Percentiles rank a stretch among this genome's conserved stretches.
These are phyloP conservation scores for Clarireedia homoeocarpa DNA, from an alignment of 2,329 filamentous ascomycete genomes.

Conservation along the genomic window DNA sequence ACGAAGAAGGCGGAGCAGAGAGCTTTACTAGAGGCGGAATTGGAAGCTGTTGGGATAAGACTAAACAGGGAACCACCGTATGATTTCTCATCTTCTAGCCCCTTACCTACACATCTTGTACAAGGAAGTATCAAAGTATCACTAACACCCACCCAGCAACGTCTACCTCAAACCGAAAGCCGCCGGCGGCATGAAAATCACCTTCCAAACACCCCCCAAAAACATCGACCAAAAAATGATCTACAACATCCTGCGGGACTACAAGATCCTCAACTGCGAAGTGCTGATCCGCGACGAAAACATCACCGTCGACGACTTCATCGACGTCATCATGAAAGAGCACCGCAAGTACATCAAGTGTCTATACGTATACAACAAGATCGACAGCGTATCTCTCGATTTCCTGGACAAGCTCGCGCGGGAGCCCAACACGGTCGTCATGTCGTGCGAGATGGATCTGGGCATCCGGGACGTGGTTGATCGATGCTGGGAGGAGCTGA, in stretches of 20 bases:
- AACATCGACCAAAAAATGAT: slow-evolving; percentile 95
- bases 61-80: slow-evolving; percentile 87
- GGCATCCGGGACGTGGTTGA: slow-evolving; percentile 92
- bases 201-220: slow-evolving; percentile 84
- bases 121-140: no score
- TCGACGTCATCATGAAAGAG: slow-evolving; percentile 99
- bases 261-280: slow-evolving; percentile 97
- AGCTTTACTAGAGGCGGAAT: slow-evolving; percentile 77
- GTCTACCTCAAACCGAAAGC: slow-evolving; percentile 97
- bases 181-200: slow-evolving; percentile 97
- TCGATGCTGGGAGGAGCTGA: slow-evolving; percentile 87
- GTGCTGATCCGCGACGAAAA: slow-evolving; percentile 92
- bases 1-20: slow-evolving; percentile 95
- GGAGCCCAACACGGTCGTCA: slow-evolving; percentile 90
- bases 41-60: slow-evolving; percentile 91
- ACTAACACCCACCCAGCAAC: slow-evolving; percentile 51
- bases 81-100: slow-evolving; percentile 25
- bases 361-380: slow-evolving; percentile 99
- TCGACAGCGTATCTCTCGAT: slow-evolving; percentile 88
- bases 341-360: slow-evolving; percentile 94
- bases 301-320: slow-evolving; percentile 94
- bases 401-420: slow-evolving; percentile 87
- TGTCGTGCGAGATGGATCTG: slow-evolving; percentile 94
- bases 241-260: slow-evolving; percentile 94
- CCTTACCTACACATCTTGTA: not conserved